Base-by-base conservation (phyloP, 2,329 filamentous ascomycete species). In the Aspergillus fumigatiaffinis region DNA sequence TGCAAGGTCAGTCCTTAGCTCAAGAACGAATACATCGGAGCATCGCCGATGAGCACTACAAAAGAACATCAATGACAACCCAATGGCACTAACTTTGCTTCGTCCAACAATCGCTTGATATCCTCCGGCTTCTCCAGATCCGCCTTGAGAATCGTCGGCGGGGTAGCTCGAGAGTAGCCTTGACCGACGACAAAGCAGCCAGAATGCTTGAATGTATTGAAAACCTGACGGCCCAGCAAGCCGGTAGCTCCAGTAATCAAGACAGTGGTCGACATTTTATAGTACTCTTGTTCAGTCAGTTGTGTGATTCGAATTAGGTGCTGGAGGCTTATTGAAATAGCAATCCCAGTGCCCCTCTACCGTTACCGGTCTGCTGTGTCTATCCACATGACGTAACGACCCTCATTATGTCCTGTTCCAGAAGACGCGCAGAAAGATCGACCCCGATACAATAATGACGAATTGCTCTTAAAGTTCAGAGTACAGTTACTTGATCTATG, bases 221-320 rank as follows among this genome's bases (percentile, higher is more conserved):
- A 80, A 10, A 96, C 88, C 72, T 94, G 86, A 47, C 91, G 85
- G 51, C 92, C 92, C 1, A 96, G 82, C 10, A 96, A 82, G 54
- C 92, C 92, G 21, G 89, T 93, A 41, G 91, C 91, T 56, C 92
- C 92, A 6, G 92, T 96, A 55, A 96, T 79, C 26, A 96, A 80
- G 9, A 84, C 91, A 26, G 82, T 87, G 57, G 82, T 70, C 56
- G 72, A 67, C 73, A 75, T 75, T 44, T 60, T 63, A 29, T 53
- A 28, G 5, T 49, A 26, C 26, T 29, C 50, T 53, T 20, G 42
- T 28, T 56, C 41, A 29, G 28, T 20, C 35, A 51, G 52, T 26
- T 54, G 53, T 51, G 56, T 59, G 52, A 42, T 51, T 58, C 14
- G n/a, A n/a, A 21, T 23, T 20, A 29, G 50, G 10, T 21, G 50